Evolutionary conservation across 2,329 filamentous ascomycete species (phyloP).

Genomic region (Fusarium cicatricum): DNA sequence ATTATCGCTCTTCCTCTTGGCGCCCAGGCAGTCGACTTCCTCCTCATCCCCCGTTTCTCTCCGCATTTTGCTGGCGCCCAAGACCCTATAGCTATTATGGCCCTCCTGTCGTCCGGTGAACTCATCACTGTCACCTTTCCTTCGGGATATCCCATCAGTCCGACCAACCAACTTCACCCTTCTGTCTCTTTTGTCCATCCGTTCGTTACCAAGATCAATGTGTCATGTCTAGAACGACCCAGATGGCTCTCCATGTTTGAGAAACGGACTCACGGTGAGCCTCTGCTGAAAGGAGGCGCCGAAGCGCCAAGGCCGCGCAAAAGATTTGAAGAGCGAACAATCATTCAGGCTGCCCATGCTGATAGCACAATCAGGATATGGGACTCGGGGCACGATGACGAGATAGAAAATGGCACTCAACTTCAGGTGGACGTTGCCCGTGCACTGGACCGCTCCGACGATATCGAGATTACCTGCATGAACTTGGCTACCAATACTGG

Average conservation of each 20-base stretch:
- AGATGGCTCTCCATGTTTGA: slow-evolving; percentile 94
- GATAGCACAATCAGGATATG: slow-evolving; percentile 93
- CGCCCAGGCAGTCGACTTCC: slow-evolving; percentile 80
- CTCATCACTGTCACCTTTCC: slow-evolving; percentile 91
- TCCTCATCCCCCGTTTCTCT: slow-evolving; percentile 80
- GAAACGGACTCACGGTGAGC: slow-evolving; percentile 78
- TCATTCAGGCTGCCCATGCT: slow-evolving; percentile 86
- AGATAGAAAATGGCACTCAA: slow-evolving; percentile 84
- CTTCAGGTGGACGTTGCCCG: slow-evolving; percentile 88
- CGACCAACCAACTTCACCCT: slow-evolving; percentile 91
- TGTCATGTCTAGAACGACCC: slow-evolving; percentile 78
- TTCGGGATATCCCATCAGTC: slow-evolving; percentile 87
- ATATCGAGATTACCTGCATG: slow-evolving; percentile 80
- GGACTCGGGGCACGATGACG: slow-evolving; percentile 91
- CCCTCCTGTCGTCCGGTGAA: slow-evolving; percentile 85
- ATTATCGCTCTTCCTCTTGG: slow-evolving; percentile 79
- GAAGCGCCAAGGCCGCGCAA: slow-evolving; percentile 75
- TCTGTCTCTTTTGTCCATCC: slow-evolving; percentile 90
- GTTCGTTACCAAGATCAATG: slow-evolving; percentile 76
- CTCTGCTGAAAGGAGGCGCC: slow-evolving; percentile 80
- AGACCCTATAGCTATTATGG: slow-evolving; percentile 87
- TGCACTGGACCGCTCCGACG: slow-evolving; percentile 79
- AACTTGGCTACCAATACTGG: slow-evolving; percentile 82
- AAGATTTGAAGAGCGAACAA: slow-evolving; percentile 81
- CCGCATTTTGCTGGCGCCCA: slow-evolving; percentile 89